Evolutionary conservation across 768 basidiomycete species (phyloP), one percentile per base, ranked within the genome.

Genomic region (Neoboletus magnificus): DNA sequence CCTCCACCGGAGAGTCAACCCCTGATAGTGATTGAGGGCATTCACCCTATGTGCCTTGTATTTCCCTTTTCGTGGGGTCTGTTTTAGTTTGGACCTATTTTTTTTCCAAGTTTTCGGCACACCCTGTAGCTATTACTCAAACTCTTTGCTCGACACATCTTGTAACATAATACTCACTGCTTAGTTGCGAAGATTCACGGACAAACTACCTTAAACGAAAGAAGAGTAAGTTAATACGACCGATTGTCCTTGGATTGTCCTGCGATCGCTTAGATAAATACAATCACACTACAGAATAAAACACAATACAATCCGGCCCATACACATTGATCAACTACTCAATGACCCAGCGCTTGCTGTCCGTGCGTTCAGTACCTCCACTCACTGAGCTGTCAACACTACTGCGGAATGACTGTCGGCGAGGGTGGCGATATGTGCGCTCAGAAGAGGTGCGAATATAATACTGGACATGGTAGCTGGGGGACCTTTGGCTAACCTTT

Each of bases 1-100:
- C 80, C 36, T 75, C 79, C 46, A 63, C 74, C 20, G 73, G 68
- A 44, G 71, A 66, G 2, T 63, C 66, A 13, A 65, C 70, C 41
- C 63, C 71, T 30, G 64, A 65, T 32, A 66, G 58, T 46, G 70
- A 71, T 37, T 70, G 48, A 68, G 22, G 30, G 39, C 10, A 15
- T 30, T 52, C 37, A 5, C 18, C 8, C 3, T 10, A 40, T 45
- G 22, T 0, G 33, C 40, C n/a, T 47, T 47, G 18, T 37, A 52
- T 37, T 30, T 41, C 23, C 30, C 27, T 43, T 25, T 52, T 33
- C n/a, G 11, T 25, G 27, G 27, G 25, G 22, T 45, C 27, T 29
- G n/a, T 32, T 51, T 50, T 54, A 27, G n/a, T 23, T 51, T 18
- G 44, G 54, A 44, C 43, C 18, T 33, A n/a, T 46, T 50, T 25